Conservation (phyloP, 352 stramenopile genomes). For the Saprolegnia parasitica region DNA sequence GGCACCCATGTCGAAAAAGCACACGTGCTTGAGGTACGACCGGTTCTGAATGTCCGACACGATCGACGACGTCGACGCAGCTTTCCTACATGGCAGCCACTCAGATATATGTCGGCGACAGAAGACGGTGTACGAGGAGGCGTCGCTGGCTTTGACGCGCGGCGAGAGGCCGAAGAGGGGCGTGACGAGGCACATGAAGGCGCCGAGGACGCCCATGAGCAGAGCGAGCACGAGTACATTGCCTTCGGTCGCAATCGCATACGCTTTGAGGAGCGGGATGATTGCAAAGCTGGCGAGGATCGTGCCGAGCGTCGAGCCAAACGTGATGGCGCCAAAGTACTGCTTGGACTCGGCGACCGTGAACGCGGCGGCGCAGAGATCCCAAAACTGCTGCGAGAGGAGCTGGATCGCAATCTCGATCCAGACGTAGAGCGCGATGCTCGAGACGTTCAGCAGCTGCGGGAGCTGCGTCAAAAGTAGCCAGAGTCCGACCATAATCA, state of each 20-base stretch:
- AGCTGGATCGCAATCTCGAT: slow-evolving; percentile 69
- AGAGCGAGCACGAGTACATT: slow-evolving; percentile 56
- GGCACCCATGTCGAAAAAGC: slow-evolving; percentile 79
- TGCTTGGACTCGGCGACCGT: slow-evolving; percentile 79
- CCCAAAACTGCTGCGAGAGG: slow-evolving; percentile 83
- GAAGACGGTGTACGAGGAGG: not conserved
- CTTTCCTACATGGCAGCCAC: not conserved
- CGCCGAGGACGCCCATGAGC: slow-evolving; percentile 57
- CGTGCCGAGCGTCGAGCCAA: slow-evolving; percentile 74
- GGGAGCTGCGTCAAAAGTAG: slow-evolving; percentile 3
- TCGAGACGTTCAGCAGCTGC: slow-evolving; percentile 16
- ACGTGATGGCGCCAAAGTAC: slow-evolving; percentile 84
- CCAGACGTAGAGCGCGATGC: slow-evolving; percentile 73
- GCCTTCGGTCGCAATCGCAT: slow-evolving; percentile 57
- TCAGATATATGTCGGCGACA: too few relatives aligned
- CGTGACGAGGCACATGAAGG: slow-evolving; percentile 48
- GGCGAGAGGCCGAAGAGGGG: slow-evolving; percentile 18
- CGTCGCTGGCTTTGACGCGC: slow-evolving; percentile 20
- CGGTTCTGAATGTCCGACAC: slow-evolving; percentile 59
- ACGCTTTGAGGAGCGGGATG: slow-evolving; percentile 47
- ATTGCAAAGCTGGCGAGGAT: slow-evolving; percentile 69
- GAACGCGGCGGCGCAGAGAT: slow-evolving; percentile 75
- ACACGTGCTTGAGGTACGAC: slow-evolving; percentile 82
- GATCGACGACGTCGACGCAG: slow-evolving; percentile 33
- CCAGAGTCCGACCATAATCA: slow-evolving; percentile 26